Base-by-base conservation (phyloP, 345 rosid species). In the Moringa oleifera region DNA sequence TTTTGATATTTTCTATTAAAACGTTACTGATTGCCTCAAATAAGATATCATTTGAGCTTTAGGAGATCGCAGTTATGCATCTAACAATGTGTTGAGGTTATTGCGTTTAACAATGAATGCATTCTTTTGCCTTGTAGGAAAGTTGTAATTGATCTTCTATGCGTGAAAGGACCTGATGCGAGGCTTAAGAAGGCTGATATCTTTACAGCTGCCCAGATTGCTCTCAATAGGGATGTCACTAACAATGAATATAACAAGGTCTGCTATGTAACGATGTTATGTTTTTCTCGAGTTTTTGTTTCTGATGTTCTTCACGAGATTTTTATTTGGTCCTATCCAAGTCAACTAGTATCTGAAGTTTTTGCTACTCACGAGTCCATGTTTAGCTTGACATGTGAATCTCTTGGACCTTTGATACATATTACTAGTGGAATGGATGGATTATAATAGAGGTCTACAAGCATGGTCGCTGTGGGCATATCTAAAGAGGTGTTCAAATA, bases 121-220 rank as follows among this genome's bases (percentile, higher is more conserved):
- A 41, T 5, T 9, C 12, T 41, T 41, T 11, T 33, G 37, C 18
- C 22, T 55, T 68, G 72, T 80, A 92, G 96, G 91, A 64, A 51
- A 55, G 83, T 85, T 55, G 91, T 92, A 62, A 86, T 86, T 31
- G 59, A 75, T 20, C 93, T 87, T 45, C 75, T 87, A 21, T 68
- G 58, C 0, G 91, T 72, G 18, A 70, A 77, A 66, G 82, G 69
- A 33, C 83, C 79, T 59, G 73, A 80, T 61, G 79, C 83, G 23
- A 87, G 71, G 74, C 79, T 89, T 46, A 92, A 81, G 90, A 87
- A 75, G 77, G 82, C 88, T 18, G 85, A 92, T 25, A 73, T 89
- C 37, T 17, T 57, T 13, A 79, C 60, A 63, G 91, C 89, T 68
- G 93, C 80, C 52, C 61, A 23, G 58, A 59, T 41, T 51, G 67